phyloP scores from a whole-genome alignment of 768 basidiomycete species.

The Cantharellus cinnabarinus region DNA sequence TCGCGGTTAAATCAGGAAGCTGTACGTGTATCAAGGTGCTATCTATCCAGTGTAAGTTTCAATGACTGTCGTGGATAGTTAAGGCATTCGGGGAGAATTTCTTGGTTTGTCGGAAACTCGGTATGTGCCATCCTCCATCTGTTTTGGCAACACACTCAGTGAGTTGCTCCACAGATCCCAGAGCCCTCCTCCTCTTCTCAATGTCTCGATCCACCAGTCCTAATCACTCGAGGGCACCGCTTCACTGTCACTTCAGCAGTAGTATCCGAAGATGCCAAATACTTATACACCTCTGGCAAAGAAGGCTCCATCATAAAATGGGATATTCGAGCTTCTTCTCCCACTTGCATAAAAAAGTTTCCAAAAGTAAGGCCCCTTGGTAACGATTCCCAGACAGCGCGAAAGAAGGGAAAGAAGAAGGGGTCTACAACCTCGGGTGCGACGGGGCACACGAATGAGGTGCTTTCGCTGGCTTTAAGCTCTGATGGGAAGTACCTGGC shows the following conservation, averaged over 20 bases:
- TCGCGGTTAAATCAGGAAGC: constrained; percentile 84
- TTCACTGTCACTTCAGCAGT: constrained; percentile 67
- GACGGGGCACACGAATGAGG: constrained; percentile 67
- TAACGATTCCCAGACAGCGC: constrained; percentile 12
- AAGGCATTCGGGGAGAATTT: constrained; percentile 73
- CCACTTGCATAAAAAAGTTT: constrained; percentile 24
- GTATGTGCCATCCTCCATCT: constrained; percentile 20
- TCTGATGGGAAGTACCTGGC: constrained; percentile 69
- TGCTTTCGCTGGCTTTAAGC: constrained; percentile 66
- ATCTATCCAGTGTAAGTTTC: background rate
- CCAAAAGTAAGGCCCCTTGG: constrained; percentile 29
- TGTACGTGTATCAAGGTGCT: constrained; percentile 15
- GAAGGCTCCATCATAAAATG: constrained; percentile 80
- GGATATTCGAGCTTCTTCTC: constrained; percentile 39
- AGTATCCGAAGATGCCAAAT: constrained; percentile 46
- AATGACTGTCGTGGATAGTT: constrained; percentile 16
- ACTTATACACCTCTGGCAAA: constrained; percentile 79
- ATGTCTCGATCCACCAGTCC: constrained; percentile 23
- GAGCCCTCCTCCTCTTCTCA: constrained; percentile 3
- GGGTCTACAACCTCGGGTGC: constrained; percentile 20
- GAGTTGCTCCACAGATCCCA: background rate
- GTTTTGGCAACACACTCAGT: background rate
- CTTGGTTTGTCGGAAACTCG: constrained; percentile 55
- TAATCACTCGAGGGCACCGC: constrained; percentile 54
- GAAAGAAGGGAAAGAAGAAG: constrained; percentile 34